A percentile compares a stretch with the other conserved stretches of the same genome.
Conservation (phyloP, 495 filamentous ascomycete genomes). For the Amniculicola lignicola region DNA sequence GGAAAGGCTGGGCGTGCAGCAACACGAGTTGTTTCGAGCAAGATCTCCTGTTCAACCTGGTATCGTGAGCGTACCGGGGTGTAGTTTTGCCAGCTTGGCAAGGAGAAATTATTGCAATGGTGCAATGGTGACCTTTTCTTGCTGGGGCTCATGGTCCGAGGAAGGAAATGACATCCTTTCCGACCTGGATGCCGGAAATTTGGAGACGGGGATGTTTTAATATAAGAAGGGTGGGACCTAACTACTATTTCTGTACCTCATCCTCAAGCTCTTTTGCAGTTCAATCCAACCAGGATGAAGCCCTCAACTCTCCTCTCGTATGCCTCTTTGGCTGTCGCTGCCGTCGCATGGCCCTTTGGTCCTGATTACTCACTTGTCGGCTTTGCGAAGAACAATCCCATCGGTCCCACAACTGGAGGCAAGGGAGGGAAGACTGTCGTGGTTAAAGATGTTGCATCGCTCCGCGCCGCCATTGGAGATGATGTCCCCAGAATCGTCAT, state of each 20-base stretch:
- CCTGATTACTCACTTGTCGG: constrained; percentile 30
- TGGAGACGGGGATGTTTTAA: neutral
- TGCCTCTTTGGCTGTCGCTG: too few species aligned
- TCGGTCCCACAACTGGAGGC: constrained; percentile 44
- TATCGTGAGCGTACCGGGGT: too few species aligned
- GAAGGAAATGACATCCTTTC: neutral
- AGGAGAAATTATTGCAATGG: constrained; percentile 1
- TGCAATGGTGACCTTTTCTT: too few species aligned
- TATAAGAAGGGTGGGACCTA: neutral
- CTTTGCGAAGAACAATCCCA: constrained; percentile 43
- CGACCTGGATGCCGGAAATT: neutral
- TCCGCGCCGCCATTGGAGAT: constrained; percentile 36
- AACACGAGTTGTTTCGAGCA: too few species aligned
- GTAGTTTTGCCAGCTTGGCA: neutral
- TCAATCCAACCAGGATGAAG: neutral
- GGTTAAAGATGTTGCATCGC: constrained; percentile 30
- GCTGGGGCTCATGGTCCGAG: too few species aligned
- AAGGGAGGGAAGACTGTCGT: constrained; percentile 34
- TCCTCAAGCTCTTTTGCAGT: neutral
- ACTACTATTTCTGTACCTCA: neutral
- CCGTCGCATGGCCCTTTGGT: neutral
- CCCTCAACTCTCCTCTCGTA: neutral
- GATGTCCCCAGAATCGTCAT: constrained; percentile 38
- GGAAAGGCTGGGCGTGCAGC: too few species aligned
- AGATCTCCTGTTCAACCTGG: too few species aligned